Evolutionary conservation across 768 basidiomycete species (phyloP).

Genomic region (Lactarius evosmus): DNA sequence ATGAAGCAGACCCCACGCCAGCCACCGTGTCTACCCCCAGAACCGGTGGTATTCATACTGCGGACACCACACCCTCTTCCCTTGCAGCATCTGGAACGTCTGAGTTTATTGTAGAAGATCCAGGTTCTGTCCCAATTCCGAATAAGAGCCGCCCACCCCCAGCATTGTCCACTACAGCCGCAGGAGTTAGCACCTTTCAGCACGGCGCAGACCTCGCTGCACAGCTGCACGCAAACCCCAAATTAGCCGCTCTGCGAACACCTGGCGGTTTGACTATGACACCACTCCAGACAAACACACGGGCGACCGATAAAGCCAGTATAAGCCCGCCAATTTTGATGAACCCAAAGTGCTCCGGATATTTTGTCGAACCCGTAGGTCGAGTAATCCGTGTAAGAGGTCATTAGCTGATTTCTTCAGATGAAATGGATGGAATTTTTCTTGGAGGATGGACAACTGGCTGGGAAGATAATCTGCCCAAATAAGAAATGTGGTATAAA

Average conservation of each 20-base stretch:
- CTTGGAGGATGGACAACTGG: slow-evolving; percentile 67
- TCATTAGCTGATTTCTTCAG: slow-evolving; percentile 33
- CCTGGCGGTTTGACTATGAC: slow-evolving; percentile 32
- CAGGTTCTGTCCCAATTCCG: slow-evolving; percentile 2
- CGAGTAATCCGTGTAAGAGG: not conserved
- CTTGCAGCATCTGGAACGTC: slow-evolving; percentile 1
- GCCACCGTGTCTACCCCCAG: not conserved
- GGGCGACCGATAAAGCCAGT: slow-evolving; percentile 24
- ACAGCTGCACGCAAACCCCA: slow-evolving; percentile 45
- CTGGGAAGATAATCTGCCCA: slow-evolving; percentile 90
- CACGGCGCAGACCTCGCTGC: slow-evolving; percentile 42
- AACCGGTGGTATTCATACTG: slow-evolving; percentile 1
- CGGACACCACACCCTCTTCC: slow-evolving; percentile 15
- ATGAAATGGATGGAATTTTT: slow-evolving; percentile 96
- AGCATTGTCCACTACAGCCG: slow-evolving; percentile 22
- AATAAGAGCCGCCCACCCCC: slow-evolving; percentile 3
- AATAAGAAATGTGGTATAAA: slow-evolving; percentile 88
- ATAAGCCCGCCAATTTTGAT: slow-evolving; percentile 62
- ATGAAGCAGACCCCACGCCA: slow-evolving; percentile 30
- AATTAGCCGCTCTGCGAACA: slow-evolving; percentile 47
- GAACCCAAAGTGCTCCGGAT: slow-evolving; percentile 89
- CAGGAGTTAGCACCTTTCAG: slow-evolving; percentile 29
- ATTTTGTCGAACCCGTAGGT: slow-evolving; percentile 93
- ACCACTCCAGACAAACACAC: slow-evolving; percentile 19
- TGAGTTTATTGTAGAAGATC: slow-evolving; percentile 11